Evolutionary conservation across 2,329 filamentous ascomycete species (phyloP).

Genomic region (Cercospora berteroae): DNA sequence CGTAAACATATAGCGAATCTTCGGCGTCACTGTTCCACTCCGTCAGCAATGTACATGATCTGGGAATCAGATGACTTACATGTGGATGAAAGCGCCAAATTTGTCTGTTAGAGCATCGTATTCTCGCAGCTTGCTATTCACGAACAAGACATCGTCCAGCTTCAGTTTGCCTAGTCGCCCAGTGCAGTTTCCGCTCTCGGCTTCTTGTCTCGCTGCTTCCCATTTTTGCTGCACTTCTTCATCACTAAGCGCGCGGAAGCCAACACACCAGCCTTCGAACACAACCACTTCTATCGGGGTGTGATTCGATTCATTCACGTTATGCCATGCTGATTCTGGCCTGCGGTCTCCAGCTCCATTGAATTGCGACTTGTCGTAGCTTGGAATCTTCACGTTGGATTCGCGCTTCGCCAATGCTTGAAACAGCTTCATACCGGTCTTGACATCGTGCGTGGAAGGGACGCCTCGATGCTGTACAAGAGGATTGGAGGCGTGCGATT

Average conservation of each 20-base stretch:
- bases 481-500: slow-evolving; percentile 65
- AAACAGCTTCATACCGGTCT: slow-evolving; percentile 64
- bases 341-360: slow-evolving; percentile 73
- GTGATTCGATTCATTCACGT: slow-evolving; percentile 54
- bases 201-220: slow-evolving; percentile 50
- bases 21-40: slow-evolving; percentile 61
- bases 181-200: slow-evolving; percentile 46
- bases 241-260: slow-evolving; percentile 67
- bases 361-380: slow-evolving; percentile 81
- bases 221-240: slow-evolving; percentile 56
- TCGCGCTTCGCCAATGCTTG: slow-evolving; percentile 52
- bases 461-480: slow-evolving; percentile 80
- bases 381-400: slow-evolving; percentile 61
- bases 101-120: slow-evolving; percentile 61
- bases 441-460: slow-evolving; percentile 77
- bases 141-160: slow-evolving; percentile 56
- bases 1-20: slow-evolving; percentile 72
- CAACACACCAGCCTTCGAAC: slow-evolving; percentile 89
- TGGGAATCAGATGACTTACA: slow-evolving; percentile 45
- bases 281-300: slow-evolving; percentile 62
- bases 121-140: slow-evolving; percentile 57
- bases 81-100: slow-evolving; percentile 64
- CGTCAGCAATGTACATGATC: neutral
- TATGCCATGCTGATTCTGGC: slow-evolving; percentile 60
- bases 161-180: slow-evolving; percentile 55